A percentile compares a stretch with the other conserved stretches of the same genome.
These are phyloP conservation scores for Brassica nigra DNA, from an alignment of 345 rosid species.

Conservation along the genomic window DNA sequence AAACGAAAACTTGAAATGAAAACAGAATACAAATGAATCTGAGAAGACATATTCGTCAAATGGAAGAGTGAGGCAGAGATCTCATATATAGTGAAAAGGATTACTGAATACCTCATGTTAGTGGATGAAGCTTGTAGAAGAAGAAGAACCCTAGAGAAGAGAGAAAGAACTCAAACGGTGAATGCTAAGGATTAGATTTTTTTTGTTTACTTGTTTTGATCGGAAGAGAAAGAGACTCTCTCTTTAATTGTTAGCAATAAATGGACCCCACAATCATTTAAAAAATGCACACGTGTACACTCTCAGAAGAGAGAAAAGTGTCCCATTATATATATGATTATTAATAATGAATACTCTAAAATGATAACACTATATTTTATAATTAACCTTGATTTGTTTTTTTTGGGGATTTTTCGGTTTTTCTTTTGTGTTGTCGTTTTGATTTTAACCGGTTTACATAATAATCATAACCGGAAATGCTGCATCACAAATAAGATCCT, in stretches of 20 bases:
- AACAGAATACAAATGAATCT: slow-evolving; percentile 8
- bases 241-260: not conserved
- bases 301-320: too few species aligned
- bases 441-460: too few species aligned
- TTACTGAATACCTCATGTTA: slow-evolving; percentile 31
- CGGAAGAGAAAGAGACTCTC: slow-evolving; percentile 4
- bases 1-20: not conserved
- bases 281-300: too few species aligned
- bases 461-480: too few species aligned
- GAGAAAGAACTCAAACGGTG: slow-evolving; percentile 30
- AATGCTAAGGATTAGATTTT: slow-evolving; percentile 29
- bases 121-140: slow-evolving; percentile 20
- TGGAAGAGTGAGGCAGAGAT: slow-evolving; percentile 10
- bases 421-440: too few species aligned
- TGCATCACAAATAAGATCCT: too few species aligned
- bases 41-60: not conserved
- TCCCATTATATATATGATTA: not conserved
- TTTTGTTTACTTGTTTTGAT: slow-evolving; percentile 19
- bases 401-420: too few species aligned
- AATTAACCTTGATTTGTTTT: too few species aligned
- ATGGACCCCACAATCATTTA: too few species aligned
- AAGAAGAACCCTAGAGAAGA: slow-evolving; percentile 31
- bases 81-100: not conserved
- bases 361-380: too few species aligned
- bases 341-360: too few species aligned